Percentiles rank a stretch among this genome's conserved stretches.
Evolutionary conservation across 2,329 filamentous ascomycete genomes (phyloP).

Genomic region (Fusarium sp.): DNA sequence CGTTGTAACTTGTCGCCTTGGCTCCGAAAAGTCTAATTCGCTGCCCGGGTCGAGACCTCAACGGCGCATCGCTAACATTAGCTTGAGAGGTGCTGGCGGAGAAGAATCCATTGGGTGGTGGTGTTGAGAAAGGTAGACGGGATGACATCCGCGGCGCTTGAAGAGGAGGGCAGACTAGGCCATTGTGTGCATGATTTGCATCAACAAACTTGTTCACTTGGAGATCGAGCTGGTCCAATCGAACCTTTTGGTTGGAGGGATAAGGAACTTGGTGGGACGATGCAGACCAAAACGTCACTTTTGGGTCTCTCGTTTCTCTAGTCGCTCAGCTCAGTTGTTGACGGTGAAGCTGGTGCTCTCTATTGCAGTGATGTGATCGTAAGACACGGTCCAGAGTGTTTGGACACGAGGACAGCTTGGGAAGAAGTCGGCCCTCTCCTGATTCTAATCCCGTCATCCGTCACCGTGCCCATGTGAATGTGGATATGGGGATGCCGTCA

Average conservation of each 20-base stretch:
- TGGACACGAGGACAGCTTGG: conserved; percentile 22
- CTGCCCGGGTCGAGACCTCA: conserved; percentile 33
- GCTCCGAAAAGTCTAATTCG: conserved; percentile 37
- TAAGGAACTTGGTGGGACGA: conserved; percentile 28
- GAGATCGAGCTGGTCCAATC: conserved; percentile 21
- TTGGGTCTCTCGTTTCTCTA: conserved; percentile 27
- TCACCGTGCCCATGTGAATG: conserved; percentile 21
- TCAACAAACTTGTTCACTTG: conserved; percentile 15
- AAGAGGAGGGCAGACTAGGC: background rate
- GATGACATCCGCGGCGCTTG: conserved; percentile 43
- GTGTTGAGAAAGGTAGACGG: conserved; percentile 30
- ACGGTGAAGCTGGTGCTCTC: background rate
- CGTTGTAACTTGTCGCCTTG: conserved; percentile 41
- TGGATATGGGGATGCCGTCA: conserved; percentile 31
- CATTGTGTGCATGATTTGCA: conserved; percentile 32
- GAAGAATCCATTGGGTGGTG: conserved; percentile 19
- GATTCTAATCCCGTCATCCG: conserved; percentile 38
- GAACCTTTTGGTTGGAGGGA: background rate
- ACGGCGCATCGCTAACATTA: conserved; percentile 17
- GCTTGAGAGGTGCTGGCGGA: conserved; percentile 3
- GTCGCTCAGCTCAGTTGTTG: background rate
- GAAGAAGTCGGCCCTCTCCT: conserved; percentile 35
- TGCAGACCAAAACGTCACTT: conserved; percentile 41
- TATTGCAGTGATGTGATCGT: background rate
- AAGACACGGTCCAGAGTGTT: background rate